Conservation (phyloP, 768 basidiomycete species). For the Tulasnella sp. region DNA sequence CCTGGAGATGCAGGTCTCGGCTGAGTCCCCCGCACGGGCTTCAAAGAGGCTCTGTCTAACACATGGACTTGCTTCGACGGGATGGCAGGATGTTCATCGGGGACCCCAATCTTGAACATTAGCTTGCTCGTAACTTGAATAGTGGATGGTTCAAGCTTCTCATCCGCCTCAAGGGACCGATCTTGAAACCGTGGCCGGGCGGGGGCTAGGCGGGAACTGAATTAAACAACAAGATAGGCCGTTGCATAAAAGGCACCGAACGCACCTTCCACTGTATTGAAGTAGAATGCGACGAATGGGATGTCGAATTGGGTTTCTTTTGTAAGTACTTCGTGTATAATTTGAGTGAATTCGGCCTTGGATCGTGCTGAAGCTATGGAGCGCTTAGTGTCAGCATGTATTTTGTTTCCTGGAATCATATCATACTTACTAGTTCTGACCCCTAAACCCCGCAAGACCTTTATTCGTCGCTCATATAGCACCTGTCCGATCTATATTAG, state of each 20-base stretch:
- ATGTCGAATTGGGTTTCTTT: conserved; percentile 8
- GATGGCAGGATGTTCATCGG: conserved; percentile 15
- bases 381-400: background rate
- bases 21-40: background rate
- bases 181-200: too few species aligned
- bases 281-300: conserved; percentile 12
- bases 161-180: too few species aligned
- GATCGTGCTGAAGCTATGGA: background rate
- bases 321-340: background rate
- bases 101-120: conserved; percentile 18
- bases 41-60: background rate
- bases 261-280: conserved; percentile 3
- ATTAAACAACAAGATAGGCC: background rate
- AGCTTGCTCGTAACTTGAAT: conserved; percentile 16
- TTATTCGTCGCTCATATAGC: conserved; percentile 20
- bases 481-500: too few species aligned
- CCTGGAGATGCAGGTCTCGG: background rate
- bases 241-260: background rate
- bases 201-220: too few species aligned
- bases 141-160: background rate
- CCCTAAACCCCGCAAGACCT: conserved; percentile 18
- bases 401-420: too few species aligned
- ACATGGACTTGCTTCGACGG: conserved; percentile 2
- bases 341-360: background rate
- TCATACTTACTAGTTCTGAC: conserved; percentile 11